Evolutionary conservation across 2,329 filamentous ascomycete genomes (phyloP).

Genomic region (Ceratocystis diversiconidia): DNA sequence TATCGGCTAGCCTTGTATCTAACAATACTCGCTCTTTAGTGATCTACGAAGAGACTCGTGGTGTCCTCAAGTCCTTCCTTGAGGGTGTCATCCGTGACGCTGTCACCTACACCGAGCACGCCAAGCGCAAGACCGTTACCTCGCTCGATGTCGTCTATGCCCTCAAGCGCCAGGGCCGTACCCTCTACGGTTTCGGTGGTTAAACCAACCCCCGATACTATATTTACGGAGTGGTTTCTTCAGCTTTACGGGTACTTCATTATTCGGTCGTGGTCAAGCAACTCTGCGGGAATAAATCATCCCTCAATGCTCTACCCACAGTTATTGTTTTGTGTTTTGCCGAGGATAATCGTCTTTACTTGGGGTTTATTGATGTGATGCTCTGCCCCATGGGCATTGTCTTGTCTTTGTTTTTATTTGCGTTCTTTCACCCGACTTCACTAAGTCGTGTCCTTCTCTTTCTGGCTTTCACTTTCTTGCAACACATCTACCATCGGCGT

Average conservation of each 20-base stretch:
- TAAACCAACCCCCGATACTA: conserved; percentile 32
- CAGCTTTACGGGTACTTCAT: background rate
- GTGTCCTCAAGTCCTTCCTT: conserved; percentile 66
- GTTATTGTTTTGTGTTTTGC: background rate
- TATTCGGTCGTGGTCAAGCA: background rate
- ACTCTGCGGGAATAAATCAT: background rate
- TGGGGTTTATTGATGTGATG: background rate
- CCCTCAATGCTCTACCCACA: conserved; percentile 5
- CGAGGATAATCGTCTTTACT: background rate
- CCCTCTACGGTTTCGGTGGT: conserved; percentile 82
- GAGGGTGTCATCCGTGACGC: conserved; percentile 64
- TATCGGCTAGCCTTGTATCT: background rate
- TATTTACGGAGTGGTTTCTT: conserved; percentile 1
- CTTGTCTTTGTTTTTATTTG: conserved; percentile 4
- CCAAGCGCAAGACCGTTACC: conserved; percentile 69
- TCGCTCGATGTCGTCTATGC: conserved; percentile 55
- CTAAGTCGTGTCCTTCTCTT: conserved; percentile 12
- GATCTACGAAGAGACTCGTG: conserved; percentile 68
- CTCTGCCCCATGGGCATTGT: background rate
- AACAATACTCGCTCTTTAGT: conserved; percentile 24
- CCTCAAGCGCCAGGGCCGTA: conserved; percentile 56
- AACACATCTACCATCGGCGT: conserved; percentile 17
- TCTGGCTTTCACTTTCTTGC: conserved; percentile 7
- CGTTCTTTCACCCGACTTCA: conserved; percentile 1
- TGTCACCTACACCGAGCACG: conserved; percentile 67